These are phyloP conservation scores for Cladosporium velox DNA, from an alignment of 2,329 filamentous ascomycete genomes.

Conservation along the genomic window DNA sequence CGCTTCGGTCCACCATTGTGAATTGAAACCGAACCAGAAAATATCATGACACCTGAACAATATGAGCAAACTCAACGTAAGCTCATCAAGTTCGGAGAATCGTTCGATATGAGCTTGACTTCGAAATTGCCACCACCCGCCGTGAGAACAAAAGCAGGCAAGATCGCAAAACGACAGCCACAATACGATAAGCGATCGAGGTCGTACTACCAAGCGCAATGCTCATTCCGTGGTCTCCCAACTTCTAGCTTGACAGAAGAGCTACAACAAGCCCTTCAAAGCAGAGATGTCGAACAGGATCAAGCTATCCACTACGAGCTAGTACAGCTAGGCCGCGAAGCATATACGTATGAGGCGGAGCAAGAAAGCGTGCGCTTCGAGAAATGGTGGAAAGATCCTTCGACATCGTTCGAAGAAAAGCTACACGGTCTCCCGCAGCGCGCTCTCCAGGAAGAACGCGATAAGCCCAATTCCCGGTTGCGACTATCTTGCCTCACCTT, in stretches of 20 bases:
- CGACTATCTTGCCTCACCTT: not conserved
- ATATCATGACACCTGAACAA: not conserved
- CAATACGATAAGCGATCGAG: not conserved
- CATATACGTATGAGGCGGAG: not conserved
- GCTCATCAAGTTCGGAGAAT: not conserved
- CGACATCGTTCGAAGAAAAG: constrained; percentile 1
- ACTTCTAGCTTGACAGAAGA: constrained; percentile 14
- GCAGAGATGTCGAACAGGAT: not conserved
- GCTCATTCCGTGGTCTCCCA: constrained; percentile 21
- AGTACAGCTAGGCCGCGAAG: not conserved
- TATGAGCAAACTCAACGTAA: not conserved
- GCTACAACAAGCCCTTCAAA: not conserved
- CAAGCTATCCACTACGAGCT: not conserved
- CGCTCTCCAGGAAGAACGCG: not conserved
- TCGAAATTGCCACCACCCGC: not conserved
- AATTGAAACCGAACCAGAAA: too few relatives aligned
- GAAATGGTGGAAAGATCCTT: not conserved
- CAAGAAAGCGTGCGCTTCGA: not conserved
- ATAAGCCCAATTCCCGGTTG: not conserved
- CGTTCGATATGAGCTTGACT: not conserved
- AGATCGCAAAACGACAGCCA: not conserved
- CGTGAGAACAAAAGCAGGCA: not conserved
- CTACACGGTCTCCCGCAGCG: not conserved
- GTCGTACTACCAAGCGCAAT: constrained; percentile 23
- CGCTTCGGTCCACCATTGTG: too few relatives aligned